Evolutionary conservation across 2,329 filamentous ascomycete genomes (phyloP).

Genomic region (Cadophora malorum): DNA sequence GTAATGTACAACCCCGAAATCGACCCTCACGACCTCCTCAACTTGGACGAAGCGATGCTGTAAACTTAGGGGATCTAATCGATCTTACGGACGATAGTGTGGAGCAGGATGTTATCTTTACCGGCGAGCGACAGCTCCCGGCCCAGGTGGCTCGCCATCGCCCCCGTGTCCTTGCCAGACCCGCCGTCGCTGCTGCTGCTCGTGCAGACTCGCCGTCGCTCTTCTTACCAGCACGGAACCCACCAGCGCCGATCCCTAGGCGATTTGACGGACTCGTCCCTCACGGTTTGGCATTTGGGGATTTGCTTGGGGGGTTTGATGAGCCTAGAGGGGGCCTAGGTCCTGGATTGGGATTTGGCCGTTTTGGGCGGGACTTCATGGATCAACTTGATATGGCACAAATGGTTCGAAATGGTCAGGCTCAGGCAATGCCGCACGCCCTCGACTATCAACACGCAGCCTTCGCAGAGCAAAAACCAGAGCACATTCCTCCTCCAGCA

Average conservation of each 20-base stretch:
- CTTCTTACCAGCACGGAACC: slow-evolving; percentile 22
- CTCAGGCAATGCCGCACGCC: slow-evolving; percentile 37
- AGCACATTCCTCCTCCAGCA: slow-evolving; percentile 50
- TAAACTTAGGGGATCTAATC: slow-evolving; percentile 49
- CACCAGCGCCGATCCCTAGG: slow-evolving; percentile 23
- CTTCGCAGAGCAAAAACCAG: slow-evolving; percentile 40
- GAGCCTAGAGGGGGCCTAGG: background rate
- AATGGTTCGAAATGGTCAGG: slow-evolving; percentile 15
- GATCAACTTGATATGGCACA: slow-evolving; percentile 27
- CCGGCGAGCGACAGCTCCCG: slow-evolving; percentile 38
- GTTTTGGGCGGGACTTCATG: slow-evolving; percentile 15
- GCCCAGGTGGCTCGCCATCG: slow-evolving; percentile 26
- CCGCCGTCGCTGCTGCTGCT: slow-evolving; percentile 1
- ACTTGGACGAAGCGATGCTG: slow-evolving; percentile 41
- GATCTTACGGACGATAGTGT: slow-evolving; percentile 59
- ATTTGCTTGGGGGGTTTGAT: slow-evolving; percentile 10
- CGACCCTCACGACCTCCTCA: slow-evolving; percentile 37
- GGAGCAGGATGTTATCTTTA: slow-evolving; percentile 46
- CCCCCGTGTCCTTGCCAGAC: slow-evolving; percentile 1
- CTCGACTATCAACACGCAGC: slow-evolving; percentile 41
- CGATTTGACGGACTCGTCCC: background rate
- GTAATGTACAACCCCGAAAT: slow-evolving; percentile 16
- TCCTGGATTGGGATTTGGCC: background rate
- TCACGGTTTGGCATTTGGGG: background rate
- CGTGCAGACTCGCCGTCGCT: slow-evolving; percentile 25